These are phyloP conservation scores for Saksenaea oblongispora DNA, from an alignment of 371 early-diverging fungal species.

Conservation along the genomic window DNA sequence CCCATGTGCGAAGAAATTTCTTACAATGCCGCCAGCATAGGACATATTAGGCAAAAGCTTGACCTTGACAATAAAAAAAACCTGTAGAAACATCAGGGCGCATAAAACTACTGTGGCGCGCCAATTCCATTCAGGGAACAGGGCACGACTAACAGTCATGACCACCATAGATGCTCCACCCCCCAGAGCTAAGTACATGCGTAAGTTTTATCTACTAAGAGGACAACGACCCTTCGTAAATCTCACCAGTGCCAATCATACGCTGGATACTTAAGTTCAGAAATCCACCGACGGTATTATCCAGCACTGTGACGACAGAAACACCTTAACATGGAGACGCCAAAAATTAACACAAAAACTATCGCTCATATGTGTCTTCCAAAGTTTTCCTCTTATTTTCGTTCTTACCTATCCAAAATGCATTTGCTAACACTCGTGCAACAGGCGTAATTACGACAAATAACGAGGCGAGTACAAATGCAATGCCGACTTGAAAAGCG, in stretches of 20 bases:
- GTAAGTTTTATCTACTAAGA: background rate
- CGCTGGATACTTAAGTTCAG: slow-evolving; percentile 34
- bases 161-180: slow-evolving; percentile 30
- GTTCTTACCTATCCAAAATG: slow-evolving; percentile 21
- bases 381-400: background rate
- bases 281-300: slow-evolving; percentile 40
- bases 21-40: slow-evolving; percentile 43
- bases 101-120: slow-evolving; percentile 27
- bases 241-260: slow-evolving; percentile 25
- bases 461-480: slow-evolving; percentile 14
- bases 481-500: slow-evolving; percentile 18
- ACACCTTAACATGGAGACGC: slow-evolving; percentile 22
- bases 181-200: slow-evolving; percentile 19
- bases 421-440: slow-evolving; percentile 10
- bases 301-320: slow-evolving; percentile 36
- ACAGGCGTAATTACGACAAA: slow-evolving; percentile 15
- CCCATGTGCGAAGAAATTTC: background rate
- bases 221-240: background rate
- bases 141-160: slow-evolving; percentile 32
- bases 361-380: background rate
- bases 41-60: slow-evolving; percentile 31
- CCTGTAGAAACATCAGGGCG: slow-evolving; percentile 32
- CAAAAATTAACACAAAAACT: background rate
- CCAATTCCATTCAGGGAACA: slow-evolving; percentile 33
- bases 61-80: slow-evolving; percentile 36